Conservation (phyloP, 2,329 filamentous ascomycete species). For the Microascus cirrosus region DNA sequence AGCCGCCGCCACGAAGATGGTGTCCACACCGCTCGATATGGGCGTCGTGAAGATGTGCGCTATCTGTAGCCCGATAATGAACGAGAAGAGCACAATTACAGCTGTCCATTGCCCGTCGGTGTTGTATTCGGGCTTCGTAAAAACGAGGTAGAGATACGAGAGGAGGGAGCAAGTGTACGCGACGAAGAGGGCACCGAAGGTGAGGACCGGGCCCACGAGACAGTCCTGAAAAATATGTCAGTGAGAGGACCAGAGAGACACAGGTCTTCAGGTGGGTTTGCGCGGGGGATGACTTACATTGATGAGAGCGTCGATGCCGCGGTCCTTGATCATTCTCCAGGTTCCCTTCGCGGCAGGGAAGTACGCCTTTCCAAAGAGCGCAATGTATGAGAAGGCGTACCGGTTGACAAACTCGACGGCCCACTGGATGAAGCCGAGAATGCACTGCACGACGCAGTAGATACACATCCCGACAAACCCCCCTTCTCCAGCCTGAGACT, state of each 20-base stretch:
- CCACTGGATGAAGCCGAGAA: constrained; percentile 75
- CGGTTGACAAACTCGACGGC: constrained; percentile 80
- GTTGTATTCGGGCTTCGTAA: constrained; percentile 75
- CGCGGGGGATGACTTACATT: constrained; percentile 35
- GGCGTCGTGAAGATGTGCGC: constrained; percentile 85
- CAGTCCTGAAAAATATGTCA: constrained; percentile 44
- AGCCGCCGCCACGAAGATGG: constrained; percentile 72
- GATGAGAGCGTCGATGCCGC: constrained; percentile 80
- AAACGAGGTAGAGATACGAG: constrained; percentile 76
- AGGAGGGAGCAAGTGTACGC: constrained; percentile 73
- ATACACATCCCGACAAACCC: constrained; percentile 55
- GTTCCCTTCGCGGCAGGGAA: constrained; percentile 80
- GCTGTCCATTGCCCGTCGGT: constrained; percentile 54
- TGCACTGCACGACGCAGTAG: constrained; percentile 66
- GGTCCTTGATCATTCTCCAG: constrained; percentile 83
- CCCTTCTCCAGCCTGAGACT: constrained; percentile 51
- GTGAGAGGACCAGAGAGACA: background rate
- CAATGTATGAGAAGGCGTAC: constrained; percentile 88
- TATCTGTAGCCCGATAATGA: constrained; percentile 83
- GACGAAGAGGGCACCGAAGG: constrained; percentile 72
- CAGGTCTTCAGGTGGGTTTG: background rate
- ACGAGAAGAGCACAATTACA: constrained; percentile 73
- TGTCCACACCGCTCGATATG: constrained; percentile 78
- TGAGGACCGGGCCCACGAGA: constrained; percentile 62
- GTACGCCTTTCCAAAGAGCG: constrained; percentile 83